Evolutionary conservation across 176 grass and related monocot genomes (phyloP).

Genomic region (Triticum turgidum): DNA sequence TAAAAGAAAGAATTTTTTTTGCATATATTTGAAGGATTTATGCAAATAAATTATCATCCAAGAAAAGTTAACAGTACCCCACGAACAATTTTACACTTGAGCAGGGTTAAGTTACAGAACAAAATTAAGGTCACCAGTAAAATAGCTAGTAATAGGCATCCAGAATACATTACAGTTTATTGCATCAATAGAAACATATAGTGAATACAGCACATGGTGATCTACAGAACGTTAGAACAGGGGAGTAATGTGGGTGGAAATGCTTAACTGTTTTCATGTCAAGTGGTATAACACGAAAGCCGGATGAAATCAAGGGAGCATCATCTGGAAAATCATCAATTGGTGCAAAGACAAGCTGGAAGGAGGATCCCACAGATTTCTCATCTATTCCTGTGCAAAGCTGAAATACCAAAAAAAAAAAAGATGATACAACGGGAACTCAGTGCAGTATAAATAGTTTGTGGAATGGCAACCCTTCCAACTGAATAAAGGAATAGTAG

Average conservation of each 20-base stretch:
- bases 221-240: neutral
- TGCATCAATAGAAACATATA: neutral
- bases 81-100: neutral
- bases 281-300: conserved; percentile 91
- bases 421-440: neutral
- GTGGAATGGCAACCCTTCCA: neutral
- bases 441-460: neutral
- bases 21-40: neutral
- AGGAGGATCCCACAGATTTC: conserved; percentile 83
- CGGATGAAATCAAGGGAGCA: conserved; percentile 80
- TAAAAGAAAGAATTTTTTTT: neutral
- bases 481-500: neutral
- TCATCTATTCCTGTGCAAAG: conserved; percentile 95
- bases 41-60: conserved; percentile 7
- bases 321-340: conserved; percentile 93
- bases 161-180: neutral
- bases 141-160: neutral
- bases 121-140: neutral
- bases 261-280: conserved; percentile 85
- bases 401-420: conserved; percentile 41
- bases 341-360: conserved; percentile 95
- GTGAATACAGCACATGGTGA: neutral
- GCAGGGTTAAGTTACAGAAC: neutral
- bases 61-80: neutral
- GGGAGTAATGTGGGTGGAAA: neutral